Evolutionary conservation across 805 yeast genomes (phyloP).

Genomic region (Metschnikowia anglica): DNA sequence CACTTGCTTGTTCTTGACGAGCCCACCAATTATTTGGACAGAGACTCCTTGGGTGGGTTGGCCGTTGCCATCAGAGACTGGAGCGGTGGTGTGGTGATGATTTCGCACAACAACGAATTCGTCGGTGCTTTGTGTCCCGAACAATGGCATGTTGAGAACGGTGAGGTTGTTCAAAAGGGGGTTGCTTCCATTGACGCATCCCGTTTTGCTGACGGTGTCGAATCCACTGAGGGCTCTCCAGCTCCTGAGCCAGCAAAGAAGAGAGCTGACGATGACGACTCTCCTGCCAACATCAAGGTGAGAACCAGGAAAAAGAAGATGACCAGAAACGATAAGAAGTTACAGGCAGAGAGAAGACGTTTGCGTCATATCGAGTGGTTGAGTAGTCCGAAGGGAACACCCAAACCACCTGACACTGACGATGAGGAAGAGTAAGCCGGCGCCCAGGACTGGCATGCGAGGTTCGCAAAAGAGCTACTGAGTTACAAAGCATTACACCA

Average conservation of each 20-base stretch:
- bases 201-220: slow-evolving; percentile 78
- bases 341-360: slow-evolving; percentile 90
- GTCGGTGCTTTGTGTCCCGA: slow-evolving; percentile 98
- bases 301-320: slow-evolving; percentile 92
- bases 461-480: too few species aligned
- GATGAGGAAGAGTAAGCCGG: slow-evolving; percentile 59
- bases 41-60: slow-evolving; percentile 96
- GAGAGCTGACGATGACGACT: slow-evolving; percentile 72
- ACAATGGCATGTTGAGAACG: slow-evolving; percentile 96
- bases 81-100: slow-evolving; percentile 98
- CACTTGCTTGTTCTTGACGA: slow-evolving; percentile 94
- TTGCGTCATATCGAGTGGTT: slow-evolving; percentile 93
- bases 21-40: slow-evolving; percentile 96
- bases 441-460: background rate
- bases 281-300: slow-evolving; percentile 95
- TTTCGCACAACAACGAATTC: slow-evolving; percentile 95
- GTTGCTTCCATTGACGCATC: slow-evolving; percentile 68
- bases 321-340: slow-evolving; percentile 94
- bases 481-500: background rate
- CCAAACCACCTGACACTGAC: slow-evolving; percentile 90
- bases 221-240: slow-evolving; percentile 44
- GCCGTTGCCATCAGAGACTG: slow-evolving; percentile 98
- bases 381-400: slow-evolving; percentile 96
- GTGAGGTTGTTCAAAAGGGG: slow-evolving; percentile 83
- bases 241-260: slow-evolving; percentile 33